These are phyloP conservation scores for Camellia lanceoleosa DNA, from an alignment of 148 eudicot genomes.

Conservation along the genomic window DNA sequence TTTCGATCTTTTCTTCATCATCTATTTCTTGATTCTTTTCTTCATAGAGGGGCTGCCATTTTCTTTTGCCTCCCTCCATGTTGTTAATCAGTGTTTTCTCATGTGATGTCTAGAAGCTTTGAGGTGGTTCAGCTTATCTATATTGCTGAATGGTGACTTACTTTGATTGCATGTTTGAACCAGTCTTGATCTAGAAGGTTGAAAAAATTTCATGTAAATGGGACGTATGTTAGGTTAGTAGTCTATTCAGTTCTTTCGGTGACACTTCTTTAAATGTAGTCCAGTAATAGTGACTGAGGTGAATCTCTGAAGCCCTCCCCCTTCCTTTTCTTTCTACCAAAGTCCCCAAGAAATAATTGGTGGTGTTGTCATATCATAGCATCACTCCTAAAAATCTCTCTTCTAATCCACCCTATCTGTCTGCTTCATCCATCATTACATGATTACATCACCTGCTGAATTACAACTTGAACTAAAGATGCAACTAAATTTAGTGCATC, in stretches of 20 bases:
- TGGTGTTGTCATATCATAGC: background rate
- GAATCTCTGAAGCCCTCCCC: background rate
- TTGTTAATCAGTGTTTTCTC: background rate
- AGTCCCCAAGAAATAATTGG: background rate
- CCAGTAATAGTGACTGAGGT: background rate
- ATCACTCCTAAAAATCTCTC: too few species aligned
- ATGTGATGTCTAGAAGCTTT: background rate
- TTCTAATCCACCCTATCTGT: too few species aligned
- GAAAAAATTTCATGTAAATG: background rate
- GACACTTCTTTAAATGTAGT: background rate
- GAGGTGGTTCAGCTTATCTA: background rate
- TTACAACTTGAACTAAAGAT: background rate
- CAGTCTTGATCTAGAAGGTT: background rate
- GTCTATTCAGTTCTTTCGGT: background rate
- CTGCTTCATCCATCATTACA: background rate
- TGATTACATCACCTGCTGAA: background rate
- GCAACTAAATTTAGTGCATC: background rate
- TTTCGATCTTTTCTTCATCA: conserved; percentile 20
- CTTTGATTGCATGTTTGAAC: background rate
- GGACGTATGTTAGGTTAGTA: background rate
- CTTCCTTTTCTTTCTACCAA: background rate
- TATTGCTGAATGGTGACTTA: background rate
- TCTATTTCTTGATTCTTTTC: background rate
- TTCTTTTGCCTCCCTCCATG: background rate
- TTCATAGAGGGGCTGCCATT: background rate